Evolutionary conservation across 129 eudicot species (phyloP), one percentile per base, ranked within the genome.

Genomic region (Silybum marianum): DNA sequence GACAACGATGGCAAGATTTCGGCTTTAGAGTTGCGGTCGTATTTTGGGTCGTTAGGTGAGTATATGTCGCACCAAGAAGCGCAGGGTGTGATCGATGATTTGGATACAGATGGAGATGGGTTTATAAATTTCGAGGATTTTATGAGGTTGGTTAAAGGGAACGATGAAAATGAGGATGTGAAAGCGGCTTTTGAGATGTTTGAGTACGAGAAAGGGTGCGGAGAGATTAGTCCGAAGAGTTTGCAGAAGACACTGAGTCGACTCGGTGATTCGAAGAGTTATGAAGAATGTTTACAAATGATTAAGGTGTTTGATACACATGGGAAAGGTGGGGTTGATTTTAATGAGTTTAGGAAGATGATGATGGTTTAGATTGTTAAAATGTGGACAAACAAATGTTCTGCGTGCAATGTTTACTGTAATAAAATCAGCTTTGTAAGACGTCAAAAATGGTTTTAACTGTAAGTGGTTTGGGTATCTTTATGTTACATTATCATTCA

Each of bases 171-270:
- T 1, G 94, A 86, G 71, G 92, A 88, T 36, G 63, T 93, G 75
- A 93, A 86, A 85, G 90, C 88, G 3, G 97, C 92, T 10, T 90
- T 93, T 76, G 95, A 87, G 84, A 89, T 78, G 85, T 92, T 87
- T 63, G 97, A 93, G 79, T 68, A 85, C 18, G 90, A 93, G 81
- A 92, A 90, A 80, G 97, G 97, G 83, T 88, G 87, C 4, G 97
- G 95, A 1, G 74, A 85, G 84, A 93, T 93, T 3, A 89, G 88
- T 9, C 90, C 97, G 0, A 81, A 83, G 73, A 91, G 97, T 75
- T 85, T 93, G 88, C 97, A 90, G 63, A 88, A 86, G 74, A 84
- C 88, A 14, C 62, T 93, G 62, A 85, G 87, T 82, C 86, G 90
- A 10, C 85, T 93, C 34, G 97, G 97, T 12, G 97, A 93, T 25